Conservation (phyloP, 2,329 filamentous ascomycete species). For the Colletotrichum godetiae region DNA sequence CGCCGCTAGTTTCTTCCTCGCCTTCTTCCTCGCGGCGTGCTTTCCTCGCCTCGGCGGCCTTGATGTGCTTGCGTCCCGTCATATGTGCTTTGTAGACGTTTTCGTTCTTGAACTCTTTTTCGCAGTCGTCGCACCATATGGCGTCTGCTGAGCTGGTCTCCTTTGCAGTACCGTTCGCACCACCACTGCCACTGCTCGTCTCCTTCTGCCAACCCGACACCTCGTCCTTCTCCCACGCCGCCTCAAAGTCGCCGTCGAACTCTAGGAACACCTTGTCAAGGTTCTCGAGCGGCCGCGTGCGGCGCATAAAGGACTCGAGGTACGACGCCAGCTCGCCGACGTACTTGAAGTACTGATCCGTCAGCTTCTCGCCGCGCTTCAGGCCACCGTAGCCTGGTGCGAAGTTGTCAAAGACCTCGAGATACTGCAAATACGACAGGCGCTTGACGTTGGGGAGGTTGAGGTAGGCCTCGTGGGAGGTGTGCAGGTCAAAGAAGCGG, state of each 20-base stretch:
- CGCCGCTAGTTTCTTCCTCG: conserved; percentile 42
- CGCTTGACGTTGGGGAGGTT: conserved; percentile 90
- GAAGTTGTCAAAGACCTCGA: conserved; percentile 92
- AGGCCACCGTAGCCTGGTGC: conserved; percentile 77
- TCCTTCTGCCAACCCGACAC: conserved; percentile 82
- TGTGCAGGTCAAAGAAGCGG: conserved; percentile 89
- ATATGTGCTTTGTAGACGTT: conserved; percentile 94
- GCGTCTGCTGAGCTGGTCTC: conserved; percentile 64
- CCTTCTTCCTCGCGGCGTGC: conserved; percentile 55
- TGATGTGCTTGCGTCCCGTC: conserved; percentile 91
- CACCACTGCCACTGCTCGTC: conserved; percentile 45
- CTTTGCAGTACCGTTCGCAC: conserved; percentile 48
- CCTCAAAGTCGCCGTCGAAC: conserved; percentile 87
- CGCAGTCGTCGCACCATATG: conserved; percentile 90
- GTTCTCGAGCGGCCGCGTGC: conserved; percentile 87
- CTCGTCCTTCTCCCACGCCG: conserved; percentile 83
- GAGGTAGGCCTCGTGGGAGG: conserved; percentile 86
- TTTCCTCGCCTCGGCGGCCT: conserved; percentile 77
- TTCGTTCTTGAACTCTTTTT: conserved; percentile 94
- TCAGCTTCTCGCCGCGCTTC: conserved; percentile 86
- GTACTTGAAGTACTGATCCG: conserved; percentile 92
- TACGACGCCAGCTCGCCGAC: conserved; percentile 84
- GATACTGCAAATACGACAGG: conserved; percentile 90
- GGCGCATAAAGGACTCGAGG: conserved; percentile 87
- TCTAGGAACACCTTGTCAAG: conserved; percentile 79